phyloP scores from a whole-genome alignment of 768 basidiomycete genomes.

The Ramaria sp. region DNA sequence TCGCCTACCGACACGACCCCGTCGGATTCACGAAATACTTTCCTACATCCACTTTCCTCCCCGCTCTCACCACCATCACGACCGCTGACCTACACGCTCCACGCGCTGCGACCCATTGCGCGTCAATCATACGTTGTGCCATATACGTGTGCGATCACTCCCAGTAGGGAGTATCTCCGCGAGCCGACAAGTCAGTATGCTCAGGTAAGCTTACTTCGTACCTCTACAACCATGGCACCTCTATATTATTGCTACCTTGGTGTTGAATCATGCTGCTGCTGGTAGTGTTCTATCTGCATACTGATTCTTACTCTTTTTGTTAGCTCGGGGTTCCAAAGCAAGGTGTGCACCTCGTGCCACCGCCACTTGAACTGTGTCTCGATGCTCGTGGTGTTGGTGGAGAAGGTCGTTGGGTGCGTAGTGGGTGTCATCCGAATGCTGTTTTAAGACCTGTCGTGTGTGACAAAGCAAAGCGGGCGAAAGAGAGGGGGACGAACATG shows the following conservation, averaged over 20 bases:
- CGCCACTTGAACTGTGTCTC: constrained; percentile 66
- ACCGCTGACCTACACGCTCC: constrained; percentile 53
- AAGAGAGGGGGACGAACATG: not conserved
- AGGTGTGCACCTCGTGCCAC: constrained; percentile 68
- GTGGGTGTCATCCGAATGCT: constrained; percentile 45
- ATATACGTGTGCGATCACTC: constrained; percentile 50
- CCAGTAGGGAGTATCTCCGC: constrained; percentile 54
- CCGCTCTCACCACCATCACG: constrained; percentile 28
- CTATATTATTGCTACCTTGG: too few relatives aligned
- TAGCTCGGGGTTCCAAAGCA: constrained; percentile 67
- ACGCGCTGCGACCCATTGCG: constrained; percentile 48
- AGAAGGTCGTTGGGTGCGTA: constrained; percentile 49
- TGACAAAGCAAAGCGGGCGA: constrained; percentile 14
- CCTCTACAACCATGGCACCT: constrained; percentile 17
- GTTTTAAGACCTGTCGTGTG: constrained; percentile 35
- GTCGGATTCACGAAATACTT: constrained; percentile 14
- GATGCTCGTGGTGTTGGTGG: constrained; percentile 68
- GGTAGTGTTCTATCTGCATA: not conserved
- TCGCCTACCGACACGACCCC: constrained; percentile 19
- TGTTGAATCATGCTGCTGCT: not conserved
- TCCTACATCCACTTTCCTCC: constrained; percentile 22
- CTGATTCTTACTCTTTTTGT: not conserved
- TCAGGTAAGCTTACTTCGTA: constrained; percentile 19
- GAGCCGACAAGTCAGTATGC: constrained; percentile 86
- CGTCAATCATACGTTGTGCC: constrained; percentile 50